These are phyloP conservation scores for Hyphopichia wangnamkhiaoensis DNA, from an alignment of 1,139 yeast genomes.

Conservation along the genomic window DNA sequence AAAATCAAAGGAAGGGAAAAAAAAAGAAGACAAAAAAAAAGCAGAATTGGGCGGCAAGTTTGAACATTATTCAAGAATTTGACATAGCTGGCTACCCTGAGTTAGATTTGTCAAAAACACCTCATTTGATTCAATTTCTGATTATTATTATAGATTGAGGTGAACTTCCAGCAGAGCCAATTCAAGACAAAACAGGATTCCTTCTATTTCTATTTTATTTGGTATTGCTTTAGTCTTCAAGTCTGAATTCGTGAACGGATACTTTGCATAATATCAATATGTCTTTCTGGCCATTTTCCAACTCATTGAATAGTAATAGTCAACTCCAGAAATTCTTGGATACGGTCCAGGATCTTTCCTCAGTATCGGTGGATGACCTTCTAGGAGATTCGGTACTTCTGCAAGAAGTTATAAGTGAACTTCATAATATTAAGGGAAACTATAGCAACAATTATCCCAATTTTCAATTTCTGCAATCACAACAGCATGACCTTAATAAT, in stretches of 20 bases:
- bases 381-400: conserved; percentile 35
- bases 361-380: conserved; percentile 36
- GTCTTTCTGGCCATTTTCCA: conserved; percentile 55
- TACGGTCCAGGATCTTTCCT: conserved; percentile 34
- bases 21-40: too few species aligned
- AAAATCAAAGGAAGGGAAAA: too few species aligned
- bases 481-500: conserved; percentile 9
- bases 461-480: conserved; percentile 35
- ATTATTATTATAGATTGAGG: too few species aligned
- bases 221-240: too few species aligned
- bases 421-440: conserved; percentile 41
- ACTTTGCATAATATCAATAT: conserved; percentile 15
- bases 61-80: too few species aligned
- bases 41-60: too few species aligned
- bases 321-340: conserved; percentile 47
- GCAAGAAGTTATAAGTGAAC: conserved; percentile 43
- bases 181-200: too few species aligned
- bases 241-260: neutral
- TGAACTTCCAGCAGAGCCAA: too few species aligned
- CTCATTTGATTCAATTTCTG: too few species aligned
- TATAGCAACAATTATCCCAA: conserved; percentile 26
- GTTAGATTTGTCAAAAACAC: too few species aligned
- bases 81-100: too few species aligned
- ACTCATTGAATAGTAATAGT: conserved; percentile 39
- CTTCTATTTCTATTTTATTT: too few species aligned